A percentile compares a stretch with the other conserved stretches of the same genome.
Evolutionary conservation across 768 basidiomycete genomes (phyloP).

Genomic region (Suillus tomentosus): DNA sequence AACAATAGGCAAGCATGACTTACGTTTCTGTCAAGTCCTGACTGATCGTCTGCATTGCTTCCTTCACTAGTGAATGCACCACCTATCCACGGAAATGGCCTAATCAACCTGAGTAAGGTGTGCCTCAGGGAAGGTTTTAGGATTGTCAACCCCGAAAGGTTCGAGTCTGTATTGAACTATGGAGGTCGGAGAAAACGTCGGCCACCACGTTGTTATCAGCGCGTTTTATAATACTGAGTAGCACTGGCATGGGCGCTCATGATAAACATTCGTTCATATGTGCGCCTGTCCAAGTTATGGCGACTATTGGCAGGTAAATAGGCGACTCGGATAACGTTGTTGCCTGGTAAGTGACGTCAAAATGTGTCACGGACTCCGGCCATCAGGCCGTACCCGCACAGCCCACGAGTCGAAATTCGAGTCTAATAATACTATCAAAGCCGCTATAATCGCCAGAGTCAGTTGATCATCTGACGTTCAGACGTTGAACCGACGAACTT

Average conservation of each 20-base stretch:
- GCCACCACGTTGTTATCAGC: not conserved
- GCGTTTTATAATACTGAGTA: not conserved
- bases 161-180: not conserved
- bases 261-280: not conserved
- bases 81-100: not conserved
- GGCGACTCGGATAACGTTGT: not conserved
- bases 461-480: no score
- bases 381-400: no score
- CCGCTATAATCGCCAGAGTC: no score
- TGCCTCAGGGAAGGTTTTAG: not conserved
- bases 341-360: no score
- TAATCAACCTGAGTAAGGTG: no score
- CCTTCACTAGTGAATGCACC: not conserved
- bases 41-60: not conserved
- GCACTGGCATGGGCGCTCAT: not conserved
- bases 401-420: no score
- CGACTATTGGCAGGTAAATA: not conserved
- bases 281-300: no score
- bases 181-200: not conserved
- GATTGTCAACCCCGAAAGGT: not conserved
- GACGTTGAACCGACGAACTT: no score
- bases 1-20: not conserved
- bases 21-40: not conserved
- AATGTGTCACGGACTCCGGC: no score
- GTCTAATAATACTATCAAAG: no score